Evolutionary conservation across 371 early-diverging fungal species (phyloP).

Genomic region (Chytridium lagenaria): DNA sequence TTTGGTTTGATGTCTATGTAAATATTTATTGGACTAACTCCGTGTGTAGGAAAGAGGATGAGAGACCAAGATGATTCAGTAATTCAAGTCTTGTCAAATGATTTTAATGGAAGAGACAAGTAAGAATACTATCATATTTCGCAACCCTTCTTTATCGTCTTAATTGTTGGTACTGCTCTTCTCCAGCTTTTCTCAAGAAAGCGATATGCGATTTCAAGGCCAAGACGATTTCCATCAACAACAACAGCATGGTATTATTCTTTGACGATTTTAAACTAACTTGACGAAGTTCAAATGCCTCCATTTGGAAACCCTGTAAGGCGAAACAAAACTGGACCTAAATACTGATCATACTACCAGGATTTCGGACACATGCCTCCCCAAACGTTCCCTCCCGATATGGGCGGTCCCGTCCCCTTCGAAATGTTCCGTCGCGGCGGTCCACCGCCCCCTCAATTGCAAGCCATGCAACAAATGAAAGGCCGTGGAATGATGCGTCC

Average conservation of each 20-base stretch:
- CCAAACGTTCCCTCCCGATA: neutral
- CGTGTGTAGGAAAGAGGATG: slow-evolving; percentile 32
- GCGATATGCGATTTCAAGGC: neutral
- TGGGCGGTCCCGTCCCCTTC: slow-evolving; percentile 20
- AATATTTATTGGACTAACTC: neutral
- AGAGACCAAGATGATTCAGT: slow-evolving; percentile 39
- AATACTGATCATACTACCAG: neutral
- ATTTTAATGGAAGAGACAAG: slow-evolving; percentile 1
- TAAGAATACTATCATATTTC: neutral
- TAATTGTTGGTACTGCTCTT: no score
- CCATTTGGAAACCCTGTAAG: no score
- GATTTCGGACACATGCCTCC: slow-evolving; percentile 25
- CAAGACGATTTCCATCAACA: neutral
- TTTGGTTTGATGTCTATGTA: slow-evolving; percentile 18
- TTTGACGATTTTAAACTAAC: neutral
- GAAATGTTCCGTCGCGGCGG: slow-evolving; percentile 1
- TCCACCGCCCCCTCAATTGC: neutral
- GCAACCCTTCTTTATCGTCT: neutral
- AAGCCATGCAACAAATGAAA: no score
- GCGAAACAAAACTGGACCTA: no score
- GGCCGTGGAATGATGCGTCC: no score
- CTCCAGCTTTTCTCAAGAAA: no score
- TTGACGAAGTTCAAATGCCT: no score
- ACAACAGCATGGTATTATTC: neutral
- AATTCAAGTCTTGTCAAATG: slow-evolving; percentile 23